Conservation (phyloP, 345 rosid genomes). For the Reutealis trisperma region DNA sequence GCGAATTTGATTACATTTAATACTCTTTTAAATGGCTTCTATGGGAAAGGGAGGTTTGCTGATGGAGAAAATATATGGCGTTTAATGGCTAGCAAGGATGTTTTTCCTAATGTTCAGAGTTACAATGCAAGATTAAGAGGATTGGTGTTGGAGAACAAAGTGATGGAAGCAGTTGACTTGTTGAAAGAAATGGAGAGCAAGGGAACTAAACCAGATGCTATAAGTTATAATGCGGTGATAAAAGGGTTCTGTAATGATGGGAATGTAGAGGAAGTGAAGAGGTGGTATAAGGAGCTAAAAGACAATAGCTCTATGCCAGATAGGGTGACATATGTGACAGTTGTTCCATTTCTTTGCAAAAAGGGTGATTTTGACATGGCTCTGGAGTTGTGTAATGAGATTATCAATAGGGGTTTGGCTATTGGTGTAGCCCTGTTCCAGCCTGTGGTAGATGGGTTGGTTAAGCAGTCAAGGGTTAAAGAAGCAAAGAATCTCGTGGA, state of each 20-base stretch:
- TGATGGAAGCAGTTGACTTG: constrained; percentile 45
- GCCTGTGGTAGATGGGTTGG: constrained; percentile 53
- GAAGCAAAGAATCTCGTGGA: constrained; percentile 63
- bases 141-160: constrained; percentile 41
- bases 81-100: constrained; percentile 46
- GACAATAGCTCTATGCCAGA: constrained; percentile 34
- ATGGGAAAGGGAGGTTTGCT: constrained; percentile 40
- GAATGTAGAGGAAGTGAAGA: constrained; percentile 48
- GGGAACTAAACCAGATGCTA: constrained; percentile 46
- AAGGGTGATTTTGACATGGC: constrained; percentile 60
- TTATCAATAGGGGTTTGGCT: constrained; percentile 27
- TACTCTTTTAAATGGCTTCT: constrained; percentile 50
- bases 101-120: constrained; percentile 51
- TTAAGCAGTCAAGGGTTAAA: constrained; percentile 45
- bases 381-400: constrained; percentile 44
- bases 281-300: constrained; percentile 51
- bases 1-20: constrained; percentile 58
- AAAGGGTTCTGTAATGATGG: constrained; percentile 46
- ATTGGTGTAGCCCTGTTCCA: constrained; percentile 45
- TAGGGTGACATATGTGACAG: constrained; percentile 36
- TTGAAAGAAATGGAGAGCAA: constrained; percentile 47
- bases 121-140: constrained; percentile 61
- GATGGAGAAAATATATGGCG: constrained; percentile 43
- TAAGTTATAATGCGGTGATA: constrained; percentile 59
- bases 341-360: constrained; percentile 50